These are phyloP conservation scores for Leptographium procerum DNA, from an alignment of 2,329 filamentous ascomycete species.

Conservation along the genomic window DNA sequence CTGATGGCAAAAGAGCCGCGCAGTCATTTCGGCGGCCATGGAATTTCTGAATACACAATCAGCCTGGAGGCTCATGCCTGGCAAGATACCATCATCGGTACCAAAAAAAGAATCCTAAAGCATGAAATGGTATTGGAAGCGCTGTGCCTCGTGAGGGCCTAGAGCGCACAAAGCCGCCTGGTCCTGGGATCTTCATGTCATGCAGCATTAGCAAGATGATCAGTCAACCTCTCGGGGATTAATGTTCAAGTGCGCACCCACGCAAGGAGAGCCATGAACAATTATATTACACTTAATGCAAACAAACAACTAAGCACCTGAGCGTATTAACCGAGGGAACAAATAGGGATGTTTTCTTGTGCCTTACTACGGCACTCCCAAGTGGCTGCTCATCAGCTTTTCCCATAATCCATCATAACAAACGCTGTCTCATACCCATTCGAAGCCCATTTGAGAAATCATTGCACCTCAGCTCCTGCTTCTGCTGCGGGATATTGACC, in stretches of 20 bases:
- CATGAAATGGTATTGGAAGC: background rate
- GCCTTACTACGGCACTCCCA: background rate
- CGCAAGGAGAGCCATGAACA: background rate
- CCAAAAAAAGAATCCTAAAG: background rate
- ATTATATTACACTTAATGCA: background rate
- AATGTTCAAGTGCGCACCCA: background rate
- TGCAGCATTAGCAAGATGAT: background rate
- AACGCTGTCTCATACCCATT: background rate
- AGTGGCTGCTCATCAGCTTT: background rate
- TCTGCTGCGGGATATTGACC: background rate
- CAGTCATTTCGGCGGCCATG: background rate
- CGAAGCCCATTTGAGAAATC: background rate
- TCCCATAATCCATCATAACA: background rate
- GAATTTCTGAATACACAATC: background rate
- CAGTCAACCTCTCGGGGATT: background rate
- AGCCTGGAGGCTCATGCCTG: background rate
- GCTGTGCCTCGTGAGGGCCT: background rate
- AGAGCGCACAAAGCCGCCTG: no score
- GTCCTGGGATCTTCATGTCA: background rate
- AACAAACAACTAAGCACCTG: background rate
- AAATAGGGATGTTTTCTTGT: background rate
- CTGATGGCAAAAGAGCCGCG: background rate
- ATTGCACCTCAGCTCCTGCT: background rate
- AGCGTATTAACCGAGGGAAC: background rate
- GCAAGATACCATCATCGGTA: background rate